Evolutionary conservation across 495 filamentous ascomycete species (phyloP), one percentile per base, ranked within the genome.

Genomic region (Parmelia sp.): DNA sequence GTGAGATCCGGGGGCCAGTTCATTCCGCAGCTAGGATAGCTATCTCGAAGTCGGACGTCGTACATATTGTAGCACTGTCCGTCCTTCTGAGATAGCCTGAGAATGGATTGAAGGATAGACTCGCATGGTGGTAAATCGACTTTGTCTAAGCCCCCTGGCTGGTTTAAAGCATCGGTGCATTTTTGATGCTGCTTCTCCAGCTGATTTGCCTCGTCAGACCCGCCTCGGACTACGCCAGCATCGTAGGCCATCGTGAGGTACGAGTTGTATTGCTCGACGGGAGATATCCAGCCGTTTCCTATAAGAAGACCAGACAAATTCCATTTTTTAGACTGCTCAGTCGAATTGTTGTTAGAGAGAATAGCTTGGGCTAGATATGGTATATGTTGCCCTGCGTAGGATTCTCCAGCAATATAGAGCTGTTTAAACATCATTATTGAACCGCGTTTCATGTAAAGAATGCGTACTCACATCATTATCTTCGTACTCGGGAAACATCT

Each of bases 251-350:
- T 96, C 23, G 84, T 78, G 27, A 96, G 78, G 69, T 96, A 96
- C 4, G 93, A 81, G n/a, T 87, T 84, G 72, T 97, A 98, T 73
- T 98, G 94, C 60, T 96, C 90, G 8, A 75, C 73, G 2, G 92
- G 91, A 4, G 92, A 89, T 66, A 97, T 91, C 95, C 95, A 98
- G 27, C 93, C 94, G 72, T 97, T 98, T 40, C 94, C 94, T 64
- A 98, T 98, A 21, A 98, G 73, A 42, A 98, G 80, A 21, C 95
- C 95, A 63, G 83, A 79, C n/a, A 98, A 74, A 33, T 90, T 89
- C 95, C 94, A 97, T 23, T 67, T 71, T 21, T 73, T 74, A 25
- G 74, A 68, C 49, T 66, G 33, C 12, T 40, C 58, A 59, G 67
- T 57, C 23, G n/a, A 62, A 62, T 79, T 75, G 75, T 97, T 97